Conservation (phyloP, 371 early-diverging fungal genomes). For the Lichtheimia hyalospora region DNA sequence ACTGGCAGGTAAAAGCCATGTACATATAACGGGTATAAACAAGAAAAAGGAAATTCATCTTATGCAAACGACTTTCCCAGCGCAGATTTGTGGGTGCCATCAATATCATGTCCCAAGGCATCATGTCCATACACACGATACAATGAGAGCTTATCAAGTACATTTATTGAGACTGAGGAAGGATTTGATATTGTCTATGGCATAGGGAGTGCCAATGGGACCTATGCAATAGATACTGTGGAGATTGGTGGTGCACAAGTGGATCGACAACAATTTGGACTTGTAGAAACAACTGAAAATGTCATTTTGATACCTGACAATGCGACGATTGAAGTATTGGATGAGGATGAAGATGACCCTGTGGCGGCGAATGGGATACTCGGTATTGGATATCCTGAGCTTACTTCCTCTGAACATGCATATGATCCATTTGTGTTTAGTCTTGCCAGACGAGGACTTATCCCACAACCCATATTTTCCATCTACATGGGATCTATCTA, state of each 20-base stretch:
- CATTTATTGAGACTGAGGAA: slow-evolving; percentile 22
- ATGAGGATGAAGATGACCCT: not conserved
- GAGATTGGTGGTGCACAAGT: slow-evolving; percentile 32
- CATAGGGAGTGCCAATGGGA: slow-evolving; percentile 42
- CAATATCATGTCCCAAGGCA: slow-evolving; percentile 29
- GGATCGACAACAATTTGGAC: slow-evolving; percentile 42
- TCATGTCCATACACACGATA: slow-evolving; percentile 38
- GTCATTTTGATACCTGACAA: slow-evolving; percentile 30
- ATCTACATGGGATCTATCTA: slow-evolving; percentile 33
- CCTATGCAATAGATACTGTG: slow-evolving; percentile 41
- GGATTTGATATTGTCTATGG: slow-evolving; percentile 34
- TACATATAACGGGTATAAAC: not conserved
- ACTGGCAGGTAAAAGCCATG: slow-evolving; percentile 42
- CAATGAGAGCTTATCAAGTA: slow-evolving; percentile 21
- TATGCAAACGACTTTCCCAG: slow-evolving; percentile 12
- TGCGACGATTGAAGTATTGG: slow-evolving; percentile 9
- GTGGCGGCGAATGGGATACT: slow-evolving; percentile 42
- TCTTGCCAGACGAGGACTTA: slow-evolving; percentile 28
- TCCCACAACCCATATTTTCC: slow-evolving; percentile 35
- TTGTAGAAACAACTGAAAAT: slow-evolving; percentile 25
- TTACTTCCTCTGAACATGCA: slow-evolving; percentile 27
- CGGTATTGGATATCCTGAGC: slow-evolving; percentile 40
- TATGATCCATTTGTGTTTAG: slow-evolving; percentile 48
- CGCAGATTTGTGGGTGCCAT: slow-evolving; percentile 53
- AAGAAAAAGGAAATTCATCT: not conserved